phyloP scores from a whole-genome alignment of 2,329 filamentous ascomycete genomes.

The Arthrobotrys iridis region DNA sequence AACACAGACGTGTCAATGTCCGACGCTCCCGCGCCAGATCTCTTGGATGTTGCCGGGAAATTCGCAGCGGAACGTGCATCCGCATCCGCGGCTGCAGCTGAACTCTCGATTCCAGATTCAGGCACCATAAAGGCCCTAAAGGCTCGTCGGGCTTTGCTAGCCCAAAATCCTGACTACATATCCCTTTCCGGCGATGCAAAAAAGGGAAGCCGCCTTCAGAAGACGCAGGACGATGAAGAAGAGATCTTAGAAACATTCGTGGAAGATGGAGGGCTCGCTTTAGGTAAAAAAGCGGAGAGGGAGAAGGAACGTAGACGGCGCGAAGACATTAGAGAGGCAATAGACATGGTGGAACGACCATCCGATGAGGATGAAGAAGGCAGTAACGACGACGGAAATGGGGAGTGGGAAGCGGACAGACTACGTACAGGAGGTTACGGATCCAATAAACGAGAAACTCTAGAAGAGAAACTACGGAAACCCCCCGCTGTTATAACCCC shows the following conservation, averaged over 20 bases:
- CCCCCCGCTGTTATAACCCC: constrained; percentile 42
- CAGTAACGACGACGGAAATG: constrained; percentile 19
- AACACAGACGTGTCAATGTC: constrained; percentile 31
- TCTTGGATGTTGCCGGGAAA: constrained; percentile 31
- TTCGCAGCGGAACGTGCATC: constrained; percentile 35
- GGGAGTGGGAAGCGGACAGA: constrained; percentile 43
- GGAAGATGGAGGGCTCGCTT: constrained; percentile 43
- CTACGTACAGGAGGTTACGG: constrained; percentile 48
- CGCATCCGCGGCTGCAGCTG: background rate
- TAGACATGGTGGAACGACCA: constrained; percentile 45
- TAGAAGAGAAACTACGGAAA: constrained; percentile 45
- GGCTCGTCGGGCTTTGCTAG: constrained; percentile 38
- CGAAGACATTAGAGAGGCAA: constrained; percentile 44
- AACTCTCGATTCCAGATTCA: constrained; percentile 35
- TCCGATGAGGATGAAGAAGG: constrained; percentile 30
- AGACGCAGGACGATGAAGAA: constrained; percentile 44
- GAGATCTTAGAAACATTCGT: constrained; percentile 51
- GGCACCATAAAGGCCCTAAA: constrained; percentile 49
- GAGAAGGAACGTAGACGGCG: constrained; percentile 39
- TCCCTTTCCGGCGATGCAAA: constrained; percentile 29
- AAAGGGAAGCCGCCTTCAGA: constrained; percentile 33
- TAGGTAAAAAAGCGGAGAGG: constrained; percentile 32
- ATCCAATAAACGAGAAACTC: constrained; percentile 34
- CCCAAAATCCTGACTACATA: constrained; percentile 50
- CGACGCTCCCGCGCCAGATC: constrained; percentile 25